Evolutionary conservation across 2,329 filamentous ascomycete genomes (phyloP), one percentile per base, ranked within the genome.

Genomic region (Phyllosticta citribraziliensis): DNA sequence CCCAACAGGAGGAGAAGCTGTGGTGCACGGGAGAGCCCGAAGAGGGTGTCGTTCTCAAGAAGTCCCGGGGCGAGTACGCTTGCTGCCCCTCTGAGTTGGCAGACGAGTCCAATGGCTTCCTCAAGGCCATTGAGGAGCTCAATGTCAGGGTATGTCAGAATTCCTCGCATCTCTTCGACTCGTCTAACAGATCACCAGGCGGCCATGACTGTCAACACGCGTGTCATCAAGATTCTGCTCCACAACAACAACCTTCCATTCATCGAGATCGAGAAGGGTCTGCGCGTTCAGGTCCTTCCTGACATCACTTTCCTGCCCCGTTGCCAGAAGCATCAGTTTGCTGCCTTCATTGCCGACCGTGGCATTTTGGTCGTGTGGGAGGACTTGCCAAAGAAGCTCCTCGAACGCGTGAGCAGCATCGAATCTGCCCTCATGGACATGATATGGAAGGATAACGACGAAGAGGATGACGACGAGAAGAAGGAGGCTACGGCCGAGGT

Each of bases 161-260:
- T 65, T 77, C 65, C 14, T 72, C 17, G 9, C n/a, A 9, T 19
- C 50, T 3, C 56, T 11, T 54, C 19, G 27, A 35, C 3, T 35
- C 8, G 2, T 53, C 62, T 65, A 55, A 69, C 62, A 35, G 9
- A n/a, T 30, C 9, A n/a, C 14, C 51, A 86, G 82, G 84, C 80
- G 66, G 85, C 85, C 57, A 86, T 88, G 80, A 88, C 86, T 3
- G 78, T 88, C 64, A 86, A 83, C 68, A 88, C 85, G 3, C 78
- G 80, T 62, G 80, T 87, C 51, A 84, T 88, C 67, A 81, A 82
- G 65, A 77, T 85, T 27, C 80, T 88, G 64, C 74, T 87, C 6
- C 74, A 79, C 61, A 73, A 77, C 56, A 78, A 75, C 54, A 74
- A 78, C 22, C 65, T 75, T 22, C 74, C 81, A 17, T 85, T 81